Evolutionary conservation across 306 rosid genomes (phyloP), one percentile per base, ranked within the genome.

Genomic region (Citrullus amarus): DNA sequence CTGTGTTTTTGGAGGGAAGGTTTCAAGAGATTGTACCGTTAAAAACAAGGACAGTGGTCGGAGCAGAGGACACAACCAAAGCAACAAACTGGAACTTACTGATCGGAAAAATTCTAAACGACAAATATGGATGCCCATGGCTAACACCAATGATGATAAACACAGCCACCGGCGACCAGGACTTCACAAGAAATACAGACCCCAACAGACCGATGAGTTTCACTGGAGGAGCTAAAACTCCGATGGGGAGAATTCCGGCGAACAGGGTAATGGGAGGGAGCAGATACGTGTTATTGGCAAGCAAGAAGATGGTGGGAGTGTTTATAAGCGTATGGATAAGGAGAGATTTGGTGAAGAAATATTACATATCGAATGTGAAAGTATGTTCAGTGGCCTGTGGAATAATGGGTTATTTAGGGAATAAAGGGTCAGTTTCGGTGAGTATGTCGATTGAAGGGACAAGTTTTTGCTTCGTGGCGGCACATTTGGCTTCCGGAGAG

Each of bases 271-370:
- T 55, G 66, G 81, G 79, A 12, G 85, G 73, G 28, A 82, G 86
- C 13, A 77, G 82, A 83, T 95, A 91, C 86, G 81, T 59, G 69
- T 79, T 87, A 8, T 81, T 95, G 78, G 96, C 92, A 4, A 87
- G 97, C 87, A 95, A 92, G 89, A 92, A 95, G 87, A 92, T 92
- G 99, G 99, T 95, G 46, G 97, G 99, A 69, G 95, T 95, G 18
- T 95, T 92, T 65, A 79, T 88, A 15, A 91, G 96, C 72, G 97
- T 95, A 48, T 95, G 99, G 99, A 62, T 92, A 77, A 92, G 69
- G 76, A 84, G 80, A 75, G 90, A 91, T 67, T 67, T 92, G 80
- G 68, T 86, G 38, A 82, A 83, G 4, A 95, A 87, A 83, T 80
- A 84, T 51, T 25, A 86, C 79, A 80, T 95, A 18, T 89, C 97